Evolutionary conservation across 2,329 filamentous ascomycete genomes (phyloP).

Genomic region (Paradendryphiella salina): DNA sequence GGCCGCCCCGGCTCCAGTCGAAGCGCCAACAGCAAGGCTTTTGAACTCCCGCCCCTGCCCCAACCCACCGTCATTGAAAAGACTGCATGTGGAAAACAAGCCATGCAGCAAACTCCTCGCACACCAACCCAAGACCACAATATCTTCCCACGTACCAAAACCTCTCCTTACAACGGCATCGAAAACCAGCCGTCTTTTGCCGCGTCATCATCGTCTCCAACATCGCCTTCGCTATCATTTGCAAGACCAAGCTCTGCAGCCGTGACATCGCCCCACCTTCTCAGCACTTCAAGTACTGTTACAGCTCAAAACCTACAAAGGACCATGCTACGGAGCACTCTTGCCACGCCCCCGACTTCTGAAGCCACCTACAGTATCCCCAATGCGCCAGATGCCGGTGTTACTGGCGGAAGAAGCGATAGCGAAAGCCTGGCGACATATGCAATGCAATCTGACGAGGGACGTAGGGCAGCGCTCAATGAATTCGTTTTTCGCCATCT

Average conservation of each 20-base stretch:
- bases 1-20: constrained; percentile 27
- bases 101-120: constrained; percentile 7
- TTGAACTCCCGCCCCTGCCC: constrained; percentile 44
- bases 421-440: constrained; percentile 37
- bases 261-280: constrained; percentile 25
- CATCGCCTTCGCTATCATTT: constrained; percentile 13
- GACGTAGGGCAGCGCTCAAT: constrained; percentile 51
- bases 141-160: not conserved
- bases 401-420: not conserved
- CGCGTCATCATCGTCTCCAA: constrained; percentile 16
- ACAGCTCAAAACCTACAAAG: constrained; percentile 9
- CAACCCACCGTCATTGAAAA: constrained; percentile 37
- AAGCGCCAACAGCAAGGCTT: constrained; percentile 15
- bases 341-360: constrained; percentile 14
- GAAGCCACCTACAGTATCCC: not conserved
- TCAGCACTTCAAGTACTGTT: constrained; percentile 19
- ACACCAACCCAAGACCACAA: constrained; percentile 12
- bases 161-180: constrained; percentile 1
- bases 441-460: constrained; percentile 46
- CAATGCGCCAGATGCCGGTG: not conserved
- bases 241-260: constrained; percentile 12
- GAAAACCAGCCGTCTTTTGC: constrained; percentile 11
- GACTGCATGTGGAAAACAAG: constrained; percentile 4
- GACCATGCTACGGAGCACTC: not conserved
- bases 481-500: constrained; percentile 57